Conservation (phyloP, 1,139 yeast genomes). For the Blastobotrys raffinosifermentans region DNA sequence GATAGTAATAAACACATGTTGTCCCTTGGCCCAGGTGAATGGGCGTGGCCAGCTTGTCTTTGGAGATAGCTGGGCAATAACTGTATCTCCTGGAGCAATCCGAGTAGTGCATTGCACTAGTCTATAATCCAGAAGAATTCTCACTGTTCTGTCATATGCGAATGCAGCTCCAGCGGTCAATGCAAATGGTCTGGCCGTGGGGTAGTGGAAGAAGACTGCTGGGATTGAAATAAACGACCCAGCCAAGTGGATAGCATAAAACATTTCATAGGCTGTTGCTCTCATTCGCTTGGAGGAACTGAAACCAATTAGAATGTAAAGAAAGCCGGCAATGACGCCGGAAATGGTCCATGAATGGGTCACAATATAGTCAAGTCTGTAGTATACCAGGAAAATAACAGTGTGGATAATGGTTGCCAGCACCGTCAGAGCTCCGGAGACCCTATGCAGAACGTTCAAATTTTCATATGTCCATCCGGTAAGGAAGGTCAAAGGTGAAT, state of each 20-base stretch:
- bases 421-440: constrained; percentile 21
- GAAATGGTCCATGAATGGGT: constrained; percentile 19
- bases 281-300: constrained; percentile 15
- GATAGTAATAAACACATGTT: constrained; percentile 24
- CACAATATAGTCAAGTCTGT: constrained; percentile 17
- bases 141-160: constrained; percentile 19
- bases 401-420: constrained; percentile 18
- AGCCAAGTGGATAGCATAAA: constrained; percentile 20
- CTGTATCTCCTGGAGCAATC: constrained; percentile 21
- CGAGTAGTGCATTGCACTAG: constrained; percentile 15
- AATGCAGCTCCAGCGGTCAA: constrained; percentile 19
- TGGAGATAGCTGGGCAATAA: constrained; percentile 13
- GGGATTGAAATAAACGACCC: constrained; percentile 21
- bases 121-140: constrained; percentile 20
- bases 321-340: constrained; percentile 21
- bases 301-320: constrained; percentile 18
- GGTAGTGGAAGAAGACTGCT: constrained; percentile 21
- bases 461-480: constrained; percentile 31
- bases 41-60: constrained; percentile 6
- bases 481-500: constrained; percentile 22
- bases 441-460: constrained; percentile 26
- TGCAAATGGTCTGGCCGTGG: constrained; percentile 21
- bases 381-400: constrained; percentile 19
- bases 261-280: constrained; percentile 18
- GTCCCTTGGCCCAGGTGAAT: constrained; percentile 24